Conservation (phyloP, 176 grass and related monocot species). For the Carex parvula region DNA sequence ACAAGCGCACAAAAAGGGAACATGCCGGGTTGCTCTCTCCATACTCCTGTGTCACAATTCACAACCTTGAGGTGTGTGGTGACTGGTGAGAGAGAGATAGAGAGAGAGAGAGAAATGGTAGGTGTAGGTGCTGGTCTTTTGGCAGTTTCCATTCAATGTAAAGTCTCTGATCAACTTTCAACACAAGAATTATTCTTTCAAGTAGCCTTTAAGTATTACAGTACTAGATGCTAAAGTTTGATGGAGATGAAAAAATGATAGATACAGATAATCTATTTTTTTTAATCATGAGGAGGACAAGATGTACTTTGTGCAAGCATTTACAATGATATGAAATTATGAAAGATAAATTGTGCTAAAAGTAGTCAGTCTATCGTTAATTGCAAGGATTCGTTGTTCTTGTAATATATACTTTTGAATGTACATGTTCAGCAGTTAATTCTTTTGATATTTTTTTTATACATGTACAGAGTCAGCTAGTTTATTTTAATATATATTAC, state of each 20-base stretch:
- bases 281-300: background rate
- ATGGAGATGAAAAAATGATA: too few species aligned
- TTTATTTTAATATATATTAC: background rate
- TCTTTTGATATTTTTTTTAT: too few species aligned
- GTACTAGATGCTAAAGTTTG: too few species aligned
- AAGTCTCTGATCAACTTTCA: background rate
- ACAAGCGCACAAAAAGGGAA: conserved; percentile 2
- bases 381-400: too few species aligned
- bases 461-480: background rate
- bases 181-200: background rate
- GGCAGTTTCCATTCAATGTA: conserved; percentile 6
- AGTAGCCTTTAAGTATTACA: background rate
- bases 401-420: too few species aligned
- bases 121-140: conserved; percentile 11
- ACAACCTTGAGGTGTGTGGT: background rate
- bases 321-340: background rate
- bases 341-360: background rate
- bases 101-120: background rate
- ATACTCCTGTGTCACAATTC: conserved; percentile 14
- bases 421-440: too few species aligned
- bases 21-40: conserved; percentile 18
- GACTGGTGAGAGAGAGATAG: background rate
- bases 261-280: background rate
- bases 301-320: background rate
- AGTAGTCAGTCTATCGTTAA: background rate